Evolutionary conservation across 192 early-diverging fungal species (phyloP).

Genomic region (Coemansia pectinata): DNA sequence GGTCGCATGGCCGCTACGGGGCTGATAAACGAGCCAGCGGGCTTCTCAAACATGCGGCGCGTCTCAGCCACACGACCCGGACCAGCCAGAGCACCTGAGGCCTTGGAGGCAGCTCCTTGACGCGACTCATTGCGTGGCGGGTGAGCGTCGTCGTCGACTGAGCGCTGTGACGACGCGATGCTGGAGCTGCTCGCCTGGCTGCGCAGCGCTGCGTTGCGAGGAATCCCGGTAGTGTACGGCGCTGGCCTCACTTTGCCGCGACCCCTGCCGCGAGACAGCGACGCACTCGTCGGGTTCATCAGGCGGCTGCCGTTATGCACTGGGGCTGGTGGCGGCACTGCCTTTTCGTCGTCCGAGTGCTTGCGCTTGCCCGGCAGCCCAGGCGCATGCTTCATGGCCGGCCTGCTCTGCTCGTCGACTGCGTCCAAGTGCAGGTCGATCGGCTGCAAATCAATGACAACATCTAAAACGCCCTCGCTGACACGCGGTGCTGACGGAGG

Average conservation of each 20-base stretch:
- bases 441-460: slow-evolving; percentile 35
- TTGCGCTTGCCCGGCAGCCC: slow-evolving; percentile 42
- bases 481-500: too few species aligned
- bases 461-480: slow-evolving; percentile 12
- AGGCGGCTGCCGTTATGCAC: slow-evolving; percentile 6
- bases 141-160: background rate
- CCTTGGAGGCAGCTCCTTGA: background rate
- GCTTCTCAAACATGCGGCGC: slow-evolving; percentile 36
- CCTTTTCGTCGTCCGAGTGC: slow-evolving; percentile 35
- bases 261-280: slow-evolving; percentile 18
- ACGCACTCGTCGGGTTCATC: slow-evolving; percentile 9
- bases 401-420: background rate
- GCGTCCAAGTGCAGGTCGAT: slow-evolving; percentile 25
- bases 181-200: slow-evolving; percentile 16
- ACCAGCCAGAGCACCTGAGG: background rate
- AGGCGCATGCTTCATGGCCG: slow-evolving; percentile 3
- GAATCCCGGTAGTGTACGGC: slow-evolving; percentile 12
- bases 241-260: slow-evolving; percentile 14
- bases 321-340: background rate
- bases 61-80: slow-evolving; percentile 42
- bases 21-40: slow-evolving; percentile 15
- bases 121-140: slow-evolving; percentile 36
- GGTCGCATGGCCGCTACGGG: slow-evolving; percentile 51
- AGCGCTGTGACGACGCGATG: slow-evolving; percentile 7
- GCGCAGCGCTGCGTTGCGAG: slow-evolving; percentile 20